Evolutionary conservation across 2,329 filamentous ascomycete species (phyloP), one percentile per base, ranked within the genome.

Genomic region (Colletotrichum tofieldiae): DNA sequence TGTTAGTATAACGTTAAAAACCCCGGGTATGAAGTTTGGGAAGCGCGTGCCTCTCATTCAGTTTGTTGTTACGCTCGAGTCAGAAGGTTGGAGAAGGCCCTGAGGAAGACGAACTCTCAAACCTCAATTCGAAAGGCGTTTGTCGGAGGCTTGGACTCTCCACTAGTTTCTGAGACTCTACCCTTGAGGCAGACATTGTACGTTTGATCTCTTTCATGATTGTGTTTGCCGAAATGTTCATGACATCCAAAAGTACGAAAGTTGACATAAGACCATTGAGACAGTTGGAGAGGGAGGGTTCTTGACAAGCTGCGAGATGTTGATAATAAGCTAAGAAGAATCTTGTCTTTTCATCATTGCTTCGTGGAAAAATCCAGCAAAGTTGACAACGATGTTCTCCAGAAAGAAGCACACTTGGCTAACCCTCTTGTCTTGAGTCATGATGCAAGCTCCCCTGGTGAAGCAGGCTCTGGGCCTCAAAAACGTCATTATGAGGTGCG

Each of bases 261-360:
- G 23, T 18, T 29, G 47, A 18, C 12, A 23, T n/a, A 29, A 29
- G 8, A 29, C 12, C 47, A 51, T 51, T 4, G n/a, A 29, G 12
- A 29, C 26, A 2, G 26, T 2, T 29, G 23, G 23, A 2, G 11
- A 16, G 6, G 26, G 12, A 51, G 11, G 47, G 6, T 29, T 6
- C 14, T 26, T 18, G 5, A 1, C 12, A 29, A 5, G 5, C 7
- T 29, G 2, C 23, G 12, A 29, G n/a, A 18, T 16, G 23, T 16
- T 26, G 12, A n/a, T 12, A 26, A 9, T 12, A 2, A 49, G 26
- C 12, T 14, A 1, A 12, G 20, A 35, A 4, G 12, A 18, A 37
- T 37, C 9, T 2, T 7, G 6, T n/a, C 14, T 20, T 3, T 7
- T n/a, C 14, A 1, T 12, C 2, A n/a, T 12, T 1, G 18, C 18